Base-by-base conservation (phyloP, 352 stramenopile species). In the Phytophthora vignae region DNA sequence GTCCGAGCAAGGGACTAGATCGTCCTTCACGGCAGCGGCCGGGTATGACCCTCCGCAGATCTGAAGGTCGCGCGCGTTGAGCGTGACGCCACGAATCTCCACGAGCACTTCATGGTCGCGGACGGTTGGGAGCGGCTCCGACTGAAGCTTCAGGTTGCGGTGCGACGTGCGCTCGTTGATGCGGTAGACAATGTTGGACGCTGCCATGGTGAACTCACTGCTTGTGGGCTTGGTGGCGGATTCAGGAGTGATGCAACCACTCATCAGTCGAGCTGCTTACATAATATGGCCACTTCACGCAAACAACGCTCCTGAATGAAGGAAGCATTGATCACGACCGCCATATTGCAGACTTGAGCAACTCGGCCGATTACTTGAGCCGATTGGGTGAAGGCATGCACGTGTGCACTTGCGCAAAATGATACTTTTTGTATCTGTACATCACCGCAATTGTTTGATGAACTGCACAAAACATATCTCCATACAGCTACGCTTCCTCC, bases 1-100 rank as follows among this genome's bases (percentile, higher is more conserved):
- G 59, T 77, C 73, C 3, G 64, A 72, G 11, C 69, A 80, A 0
- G 71, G 73, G 4, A 76, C 56, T 29, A 78, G 33, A 44, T 80
- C 33, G 21, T 71, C 64, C 44, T 78, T 77, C 40, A 75, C 50
- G 6, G 33, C 22, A 27, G 44, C 55, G 12, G 59, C 52, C 0
- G 69, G 69, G 44, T 80, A 80, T 4, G 57, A 55, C 0, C 69
- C 60, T 29, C 69, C 52, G 27, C 50, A 67, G 15, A 76, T 72
- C 25, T 64, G 53, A 12, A 77, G 22, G 36, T 77, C 73, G 2
- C 69, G 73, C 6, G 61, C 60, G 36, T 80, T 77, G 29, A 80
- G 59, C 6, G 69, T 71, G 36, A 80, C 58, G 22, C 64, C 69
- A 25, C 59, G 69, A 22, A 80, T 71, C 22, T 76, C 53, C 11